A percentile compares a stretch with the other conserved stretches of the same genome.
These are phyloP conservation scores for Mikania micrantha DNA, from an alignment of 129 eudicot species.

Conservation along the genomic window DNA sequence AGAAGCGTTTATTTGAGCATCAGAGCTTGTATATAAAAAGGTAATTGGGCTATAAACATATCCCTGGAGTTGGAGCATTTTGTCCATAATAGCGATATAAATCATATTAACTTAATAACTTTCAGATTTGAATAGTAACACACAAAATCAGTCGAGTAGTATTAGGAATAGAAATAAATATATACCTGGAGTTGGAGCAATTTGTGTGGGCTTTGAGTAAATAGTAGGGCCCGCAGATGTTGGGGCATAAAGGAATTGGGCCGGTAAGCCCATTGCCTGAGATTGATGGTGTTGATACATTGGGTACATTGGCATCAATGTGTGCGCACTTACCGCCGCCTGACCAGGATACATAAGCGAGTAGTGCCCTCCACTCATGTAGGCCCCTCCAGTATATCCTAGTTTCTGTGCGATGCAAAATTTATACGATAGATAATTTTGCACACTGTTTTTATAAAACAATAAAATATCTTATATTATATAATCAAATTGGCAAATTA, in stretches of 20 bases:
- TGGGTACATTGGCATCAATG: conserved; percentile 91
- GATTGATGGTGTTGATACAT: conserved; percentile 51
- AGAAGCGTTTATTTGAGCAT: background rate
- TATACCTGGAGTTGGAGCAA: conserved; percentile 64
- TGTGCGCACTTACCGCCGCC: conserved; percentile 50
- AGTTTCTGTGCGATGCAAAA: conserved; percentile 39
- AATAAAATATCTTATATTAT: background rate
- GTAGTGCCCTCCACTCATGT: conserved; percentile 78
- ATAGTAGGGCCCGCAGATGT: conserved; percentile 54
- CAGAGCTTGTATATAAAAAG: too few relatives aligned
- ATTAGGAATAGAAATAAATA: background rate
- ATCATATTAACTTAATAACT: background rate
- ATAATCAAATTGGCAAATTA: too few relatives aligned
- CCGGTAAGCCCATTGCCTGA: conserved; percentile 91
- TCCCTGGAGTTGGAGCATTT: too few relatives aligned
- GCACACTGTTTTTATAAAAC: too few relatives aligned
- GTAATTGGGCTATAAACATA: background rate
- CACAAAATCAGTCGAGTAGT: background rate
- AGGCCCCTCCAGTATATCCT: conserved; percentile 74
- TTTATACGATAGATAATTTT: too few relatives aligned
- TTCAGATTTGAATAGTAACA: background rate
- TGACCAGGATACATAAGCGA: conserved; percentile 63
- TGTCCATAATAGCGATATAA: too few relatives aligned
- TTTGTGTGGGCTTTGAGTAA: conserved; percentile 76
- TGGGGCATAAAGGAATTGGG: conserved; percentile 53